Percentiles rank a stretch among this genome's conserved stretches.
Conservation (phyloP, 2,329 filamentous ascomycete genomes). For the Pseudocercospora vitis region DNA sequence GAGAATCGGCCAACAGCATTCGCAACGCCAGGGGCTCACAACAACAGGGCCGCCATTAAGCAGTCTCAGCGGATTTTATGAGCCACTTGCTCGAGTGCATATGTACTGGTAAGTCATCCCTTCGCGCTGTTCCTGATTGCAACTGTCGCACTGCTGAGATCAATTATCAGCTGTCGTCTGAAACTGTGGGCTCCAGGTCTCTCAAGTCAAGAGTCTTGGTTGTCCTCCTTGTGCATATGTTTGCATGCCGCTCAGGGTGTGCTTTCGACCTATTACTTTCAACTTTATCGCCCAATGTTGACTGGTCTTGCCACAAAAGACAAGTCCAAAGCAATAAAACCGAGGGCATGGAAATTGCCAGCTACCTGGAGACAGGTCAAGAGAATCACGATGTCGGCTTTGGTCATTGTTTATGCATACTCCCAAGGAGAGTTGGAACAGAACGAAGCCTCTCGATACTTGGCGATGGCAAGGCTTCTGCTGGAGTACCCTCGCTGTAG, state of each 20-base stretch:
- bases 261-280: constrained; percentile 6
- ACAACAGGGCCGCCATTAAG: neutral
- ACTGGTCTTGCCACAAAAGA: neutral
- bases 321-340: neutral
- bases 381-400: constrained; percentile 7
- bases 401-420: constrained; percentile 7
- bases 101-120: constrained; percentile 3
- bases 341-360: neutral
- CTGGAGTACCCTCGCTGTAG: constrained; percentile 16
- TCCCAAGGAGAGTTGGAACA: constrained; percentile 5
- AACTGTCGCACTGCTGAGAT: neutral
- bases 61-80: constrained; percentile 6
- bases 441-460: constrained; percentile 6
- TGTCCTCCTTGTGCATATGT: constrained; percentile 12
- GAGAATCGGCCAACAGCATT: neutral
- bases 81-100: constrained; percentile 10
- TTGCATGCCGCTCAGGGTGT: constrained; percentile 8
- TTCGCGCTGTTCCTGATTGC: no score
- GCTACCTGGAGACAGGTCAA: constrained; percentile 10
- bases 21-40: neutral
- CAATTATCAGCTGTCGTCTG: constrained; percentile 9
- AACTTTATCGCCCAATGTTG: constrained; percentile 6
- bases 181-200: neutral
- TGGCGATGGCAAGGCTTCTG: constrained; percentile 18
- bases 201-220: constrained; percentile 2